A percentile compares a stretch with the other conserved stretches of the same genome.
phyloP scores from a whole-genome alignment of 2,329 filamentous ascomycete genomes.

The Trichoderma harzianum region DNA sequence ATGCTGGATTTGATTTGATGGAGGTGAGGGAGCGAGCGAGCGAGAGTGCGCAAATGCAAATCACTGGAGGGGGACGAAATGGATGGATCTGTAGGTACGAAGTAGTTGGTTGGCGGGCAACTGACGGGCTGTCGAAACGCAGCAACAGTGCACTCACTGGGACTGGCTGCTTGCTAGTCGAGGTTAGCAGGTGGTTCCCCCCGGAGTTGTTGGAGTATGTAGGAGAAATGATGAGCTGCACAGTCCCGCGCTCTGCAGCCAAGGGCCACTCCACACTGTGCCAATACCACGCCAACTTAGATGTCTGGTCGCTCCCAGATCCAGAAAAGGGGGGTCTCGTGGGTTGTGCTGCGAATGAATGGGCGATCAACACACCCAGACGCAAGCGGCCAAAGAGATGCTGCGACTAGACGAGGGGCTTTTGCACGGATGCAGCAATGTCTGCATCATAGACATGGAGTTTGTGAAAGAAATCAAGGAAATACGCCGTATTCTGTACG shows the following conservation, averaged over 20 bases:
- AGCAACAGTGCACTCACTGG: background rate
- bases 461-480: too few species aligned
- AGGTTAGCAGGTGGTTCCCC: background rate
- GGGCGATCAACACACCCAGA: background rate
- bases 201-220: background rate
- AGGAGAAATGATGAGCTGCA: background rate
- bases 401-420: background rate
- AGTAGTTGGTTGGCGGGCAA: background rate
- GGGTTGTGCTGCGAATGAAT: background rate
- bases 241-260: background rate
- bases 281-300: background rate
- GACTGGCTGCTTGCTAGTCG: background rate
- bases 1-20: too few species aligned
- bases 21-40: background rate
- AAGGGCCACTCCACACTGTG: background rate
- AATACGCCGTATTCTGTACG: too few species aligned
- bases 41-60: background rate
- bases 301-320: background rate
- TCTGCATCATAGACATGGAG: background rate
- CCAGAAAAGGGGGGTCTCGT: slow-evolving; percentile 10
- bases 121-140: background rate
- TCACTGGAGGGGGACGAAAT: background rate
- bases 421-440: background rate
- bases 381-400: background rate
- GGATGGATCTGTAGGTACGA: too few species aligned